Evolutionary conservation across 495 filamentous ascomycete species (phyloP).

Genomic region (Sabuloglossum arenarium): DNA sequence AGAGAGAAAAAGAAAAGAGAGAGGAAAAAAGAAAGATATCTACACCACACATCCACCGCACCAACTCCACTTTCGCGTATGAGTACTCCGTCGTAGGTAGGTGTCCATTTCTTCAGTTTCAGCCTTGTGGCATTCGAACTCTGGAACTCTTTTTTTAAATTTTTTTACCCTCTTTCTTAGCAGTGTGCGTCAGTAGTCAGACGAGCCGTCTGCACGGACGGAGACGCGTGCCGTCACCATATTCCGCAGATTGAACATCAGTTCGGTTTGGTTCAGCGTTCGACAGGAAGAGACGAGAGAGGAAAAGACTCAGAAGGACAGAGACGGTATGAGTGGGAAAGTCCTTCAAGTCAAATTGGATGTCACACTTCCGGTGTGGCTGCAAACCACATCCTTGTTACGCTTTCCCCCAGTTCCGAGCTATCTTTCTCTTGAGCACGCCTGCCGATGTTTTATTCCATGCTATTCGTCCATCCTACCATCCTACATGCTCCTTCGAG

Average conservation of each 20-base stretch:
- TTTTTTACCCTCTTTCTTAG: neutral
- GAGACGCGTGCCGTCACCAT: neutral
- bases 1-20: neutral
- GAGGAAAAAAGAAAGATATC: neutral
- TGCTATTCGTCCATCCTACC: neutral
- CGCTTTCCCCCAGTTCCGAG: neutral
- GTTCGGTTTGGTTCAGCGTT: neutral
- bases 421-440: neutral
- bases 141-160: neutral
- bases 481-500: neutral
- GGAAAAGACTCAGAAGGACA: no score
- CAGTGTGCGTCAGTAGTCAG: neutral
- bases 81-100: neutral
- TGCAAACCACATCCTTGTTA: neutral
- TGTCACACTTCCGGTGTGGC: neutral
- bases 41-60: neutral
- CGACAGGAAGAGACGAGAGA: neutral
- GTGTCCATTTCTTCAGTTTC: neutral
- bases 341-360: neutral
- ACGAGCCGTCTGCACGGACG: neutral
- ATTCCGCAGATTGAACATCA: neutral
- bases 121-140: neutral
- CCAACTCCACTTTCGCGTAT: neutral
- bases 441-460: neutral
- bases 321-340: neutral